Base-by-base conservation (phyloP, 768 basidiomycete genomes). In the Tricholoma hemisulphureum region DNA sequence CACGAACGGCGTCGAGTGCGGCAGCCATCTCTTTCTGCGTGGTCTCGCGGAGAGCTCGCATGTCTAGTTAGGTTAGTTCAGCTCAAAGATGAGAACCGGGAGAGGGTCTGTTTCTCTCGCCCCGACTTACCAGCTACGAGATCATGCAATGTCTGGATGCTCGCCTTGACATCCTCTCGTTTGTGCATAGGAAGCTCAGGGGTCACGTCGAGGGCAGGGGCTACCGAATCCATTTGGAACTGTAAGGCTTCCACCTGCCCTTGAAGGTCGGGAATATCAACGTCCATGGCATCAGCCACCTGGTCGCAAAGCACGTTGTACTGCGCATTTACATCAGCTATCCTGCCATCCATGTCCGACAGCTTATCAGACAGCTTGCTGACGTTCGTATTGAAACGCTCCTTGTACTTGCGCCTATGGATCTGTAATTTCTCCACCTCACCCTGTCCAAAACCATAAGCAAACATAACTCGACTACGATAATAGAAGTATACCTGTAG, bases 11-110 rank as follows among this genome's bases (percentile, higher is more conserved):
- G 9, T 77, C 74, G 43, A 84, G 68, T 61, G 81, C 80, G 20
- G 69, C 70, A 32, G 72, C 71, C 69, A 85, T 77, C 56, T 82
- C 78, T 51, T 70, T 71, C 54, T 78, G 75, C 4, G 76, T 71
- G 37, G 69, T 75, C 48, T 79, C 74, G 2, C 75, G 76, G 39
- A 84, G 67, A 6, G 55, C 58, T 53, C 71, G 76, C 77, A 83
- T 77, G 59, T 83, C 83, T 83, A 60, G 26, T 28, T n/a, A 49
- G 29, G 21, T 10, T 26, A 35, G 26, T 37, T 63, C 14, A 65
- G 46, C 21, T 32, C 20, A 50, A 51, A 20, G 20, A 23, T 29
- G 4, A 21, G 8, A 24, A 59, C 34, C 64, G 53, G 10, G 10
- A n/a, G n/a, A n/a, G n/a, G 55, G n/a, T n/a, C 35, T 10, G 53